A percentile compares a stretch with the other conserved stretches of the same genome.
Evolutionary conservation across 2,329 filamentous ascomycete species (phyloP).

Genomic region (Setomelanomma holmii): DNA sequence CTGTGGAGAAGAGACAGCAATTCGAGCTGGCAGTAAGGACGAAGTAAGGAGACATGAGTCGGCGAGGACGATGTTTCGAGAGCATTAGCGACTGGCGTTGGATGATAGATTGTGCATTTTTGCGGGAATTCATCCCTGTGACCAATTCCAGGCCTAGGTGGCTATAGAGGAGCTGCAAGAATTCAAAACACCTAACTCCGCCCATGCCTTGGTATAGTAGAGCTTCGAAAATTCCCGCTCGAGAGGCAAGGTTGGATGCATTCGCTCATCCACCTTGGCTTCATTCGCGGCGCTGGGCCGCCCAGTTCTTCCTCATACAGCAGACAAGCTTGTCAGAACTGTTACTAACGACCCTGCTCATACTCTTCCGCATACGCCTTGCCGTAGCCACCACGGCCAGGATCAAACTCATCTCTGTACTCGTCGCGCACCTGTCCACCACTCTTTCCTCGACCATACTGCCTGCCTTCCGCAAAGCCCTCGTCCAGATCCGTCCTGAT

Average conservation of each 20-base stretch:
- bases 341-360: constrained; percentile 16
- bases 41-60: constrained; percentile 8
- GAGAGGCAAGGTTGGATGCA: too few relatives aligned
- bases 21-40: constrained; percentile 41
- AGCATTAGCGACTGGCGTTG: constrained; percentile 20
- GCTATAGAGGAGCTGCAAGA: not conserved
- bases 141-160: not conserved
- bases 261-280: too few relatives aligned
- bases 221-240: not conserved
- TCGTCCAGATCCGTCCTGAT: constrained; percentile 96
- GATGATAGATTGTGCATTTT: constrained; percentile 7
- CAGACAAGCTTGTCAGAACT: not conserved
- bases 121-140: not conserved
- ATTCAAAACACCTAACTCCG: constrained; percentile 22
- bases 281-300: too few relatives aligned
- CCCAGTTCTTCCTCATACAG: not conserved
- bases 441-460: constrained; percentile 94
- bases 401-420: constrained; percentile 96
- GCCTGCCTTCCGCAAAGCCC: constrained; percentile 92
- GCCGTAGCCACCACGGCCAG: constrained; percentile 88
- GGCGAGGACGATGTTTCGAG: not conserved
- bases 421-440: constrained; percentile 97
- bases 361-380: constrained; percentile 61
- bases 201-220: constrained; percentile 20
- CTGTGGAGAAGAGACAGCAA: constrained; percentile 38